Evolutionary conservation across 2,329 filamentous ascomycete species (phyloP), one percentile per base, ranked within the genome.

Genomic region (Aspergillus versicolor): DNA sequence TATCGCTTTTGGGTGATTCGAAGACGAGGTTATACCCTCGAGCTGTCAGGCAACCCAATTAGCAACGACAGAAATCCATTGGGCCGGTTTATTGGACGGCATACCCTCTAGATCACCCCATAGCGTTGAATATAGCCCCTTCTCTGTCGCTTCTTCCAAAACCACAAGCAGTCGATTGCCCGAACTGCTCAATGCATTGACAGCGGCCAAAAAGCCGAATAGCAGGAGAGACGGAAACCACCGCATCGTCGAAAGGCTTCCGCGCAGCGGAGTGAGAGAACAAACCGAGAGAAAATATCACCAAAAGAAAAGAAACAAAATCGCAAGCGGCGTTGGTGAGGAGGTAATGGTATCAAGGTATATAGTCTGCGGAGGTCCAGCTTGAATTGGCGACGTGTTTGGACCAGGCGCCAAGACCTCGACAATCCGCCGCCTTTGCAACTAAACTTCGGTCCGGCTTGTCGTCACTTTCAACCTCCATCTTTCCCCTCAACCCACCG

Each of bases 121-220:
- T 59, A 97, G 93, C 68, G 87, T 88, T 57, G 89, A 90, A 77
- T 96, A 99, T 65, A 84, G 84, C 66, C 84, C 84, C 81, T 92
- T 91, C 71, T 96, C 91, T 42, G 84, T 82, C 61, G 86, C 81
- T 67, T 96, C 89, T 69, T 97, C 93, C 52, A 96, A 77, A 58
- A 99, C 84, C 60, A 95, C 92, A 69, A 99, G 81, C 75, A 97
- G 77, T 71, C 91, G 85, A 75, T 84, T 85, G 59, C 93, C 94
- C 48, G 86, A 83, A 62, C 87, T 88, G 79, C 92, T 96, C 69
- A 89, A 78, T 56, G 92, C 92, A 73, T 88, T 84, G 58, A 71
- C 71, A 63, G 67, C 69, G 63, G 70, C 72, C 69, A 73, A 72
- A 57, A 86, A 79, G 69, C 87, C 82, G 68, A 92, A 78, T 60